phyloP scores from a whole-genome alignment of 768 basidiomycete genomes.

The Termitomyces bulborhizus region DNA sequence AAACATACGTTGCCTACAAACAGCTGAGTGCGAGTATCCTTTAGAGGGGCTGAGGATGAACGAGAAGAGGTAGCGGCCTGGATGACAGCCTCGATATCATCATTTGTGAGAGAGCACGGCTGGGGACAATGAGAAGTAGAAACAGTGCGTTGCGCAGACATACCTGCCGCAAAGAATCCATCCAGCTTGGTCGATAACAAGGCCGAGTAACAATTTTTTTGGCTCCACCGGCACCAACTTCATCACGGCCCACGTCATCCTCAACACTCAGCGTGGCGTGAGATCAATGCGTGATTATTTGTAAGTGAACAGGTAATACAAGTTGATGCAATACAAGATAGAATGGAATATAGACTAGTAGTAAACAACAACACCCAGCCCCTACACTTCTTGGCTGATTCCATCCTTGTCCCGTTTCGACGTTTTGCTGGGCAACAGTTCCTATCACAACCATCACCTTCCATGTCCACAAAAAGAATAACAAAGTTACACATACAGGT shows the following conservation, averaged over 20 bases:
- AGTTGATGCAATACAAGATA: constrained; percentile 16
- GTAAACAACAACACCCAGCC: neutral
- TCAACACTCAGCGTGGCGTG: neutral
- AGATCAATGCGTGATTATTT: constrained; percentile 9
- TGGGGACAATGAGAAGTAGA: neutral
- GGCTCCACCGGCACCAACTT: constrained; percentile 12
- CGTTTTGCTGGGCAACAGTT: constrained; percentile 40
- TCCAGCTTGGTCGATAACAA: constrained; percentile 4
- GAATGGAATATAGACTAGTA: constrained; percentile 5
- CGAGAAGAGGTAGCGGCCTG: constrained; percentile 79
- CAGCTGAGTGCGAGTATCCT: constrained; percentile 90
- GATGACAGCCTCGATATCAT: constrained; percentile 90
- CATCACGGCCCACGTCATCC: neutral
- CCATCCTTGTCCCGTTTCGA: constrained; percentile 33
- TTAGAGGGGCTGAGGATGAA: constrained; percentile 40
- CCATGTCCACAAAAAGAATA: neutral
- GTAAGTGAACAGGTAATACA: constrained; percentile 19
- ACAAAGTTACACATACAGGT: constrained; percentile 19
- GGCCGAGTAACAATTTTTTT: constrained; percentile 15
- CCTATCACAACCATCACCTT: constrained; percentile 7
- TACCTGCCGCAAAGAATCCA: neutral
- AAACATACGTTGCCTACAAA: constrained; percentile 88
- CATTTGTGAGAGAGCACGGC: constrained; percentile 52
- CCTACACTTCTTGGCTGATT: constrained; percentile 40
- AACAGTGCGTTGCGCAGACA: neutral